Evolutionary conservation across 148 eudicot species (phyloP), one percentile per base, ranked within the genome.

Genomic region (Chenopodium formosanum): DNA sequence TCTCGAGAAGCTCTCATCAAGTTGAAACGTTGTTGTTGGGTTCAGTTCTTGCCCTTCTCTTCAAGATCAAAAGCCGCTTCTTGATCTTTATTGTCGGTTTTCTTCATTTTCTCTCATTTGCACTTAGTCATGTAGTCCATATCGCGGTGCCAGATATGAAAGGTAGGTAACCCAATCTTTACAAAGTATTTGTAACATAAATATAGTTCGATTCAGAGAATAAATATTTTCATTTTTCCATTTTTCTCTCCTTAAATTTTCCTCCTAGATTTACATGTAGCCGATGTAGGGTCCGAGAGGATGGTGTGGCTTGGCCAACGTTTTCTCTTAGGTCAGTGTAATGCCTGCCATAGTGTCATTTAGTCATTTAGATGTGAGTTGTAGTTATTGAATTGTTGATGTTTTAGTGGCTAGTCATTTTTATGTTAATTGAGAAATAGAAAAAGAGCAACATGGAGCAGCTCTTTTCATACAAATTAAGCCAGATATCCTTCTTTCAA

Each of bases 131-230:
- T 77, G 83, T 80, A 84, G 90, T 85, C 82, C 86, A 85, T 88
- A 88, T 80, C 81, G 71, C 82, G 79, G 74, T 74, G 80, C 81
- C 80, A 73, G 85, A 80, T 88, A 83, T 88, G 83, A 86, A 25
- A 89, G 85, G 88, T 91, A 92, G 90, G 84, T 88, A 68, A 84
- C 76, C 82, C 75, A 77, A 81, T 83, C 86, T 83, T 87, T 81
- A 74, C 79, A 62, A 74, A 79, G 88, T 87, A 86, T 88, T 81
- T 95, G 97, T 95, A 92, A 87, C 95, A 93, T 95, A 93, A 85
- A 84, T 90, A 90, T 91, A 93, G 97, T 81, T 87, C 87, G 83
- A 81, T 88, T 86, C 86, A 83, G 92, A 85, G 88, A 90, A 88
- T 91, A 91, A 90, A 69, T 29, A 58, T 80, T 74, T 74, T 60